Evolutionary conservation across 805 yeast species (phyloP).

Genomic region (Saturnispora galanensis): DNA sequence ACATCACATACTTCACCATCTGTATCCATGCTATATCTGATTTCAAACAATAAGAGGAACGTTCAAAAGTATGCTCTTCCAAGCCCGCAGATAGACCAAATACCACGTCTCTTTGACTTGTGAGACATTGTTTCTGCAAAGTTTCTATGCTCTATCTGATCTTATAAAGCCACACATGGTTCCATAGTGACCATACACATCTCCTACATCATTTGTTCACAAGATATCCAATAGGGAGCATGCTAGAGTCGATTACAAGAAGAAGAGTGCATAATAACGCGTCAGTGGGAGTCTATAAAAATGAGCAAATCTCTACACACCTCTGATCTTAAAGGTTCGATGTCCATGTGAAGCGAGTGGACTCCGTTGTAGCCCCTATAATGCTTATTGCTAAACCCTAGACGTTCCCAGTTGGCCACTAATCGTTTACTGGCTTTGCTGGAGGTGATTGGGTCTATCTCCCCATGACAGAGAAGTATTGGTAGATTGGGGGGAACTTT

Average conservation of each 20-base stretch:
- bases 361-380: slow-evolving; percentile 23
- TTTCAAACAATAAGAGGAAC: no score
- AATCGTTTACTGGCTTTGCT: slow-evolving; percentile 37
- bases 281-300: slow-evolving; percentile 26
- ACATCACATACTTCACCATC: no score
- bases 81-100: no score
- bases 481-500: slow-evolving; percentile 33
- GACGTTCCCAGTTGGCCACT: slow-evolving; percentile 21
- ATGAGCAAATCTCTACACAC: slow-evolving; percentile 28
- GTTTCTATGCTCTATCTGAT: no score
- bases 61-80: no score
- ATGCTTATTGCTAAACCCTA: slow-evolving; percentile 22
- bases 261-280: not conserved
- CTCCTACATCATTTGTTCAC: no score
- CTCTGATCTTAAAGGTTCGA: slow-evolving; percentile 29
- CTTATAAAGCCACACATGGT: no score
- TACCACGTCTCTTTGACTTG: no score
- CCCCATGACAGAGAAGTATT: slow-evolving; percentile 52
- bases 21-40: no score
- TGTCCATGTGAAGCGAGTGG: slow-evolving; percentile 40
- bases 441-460: slow-evolving; percentile 52
- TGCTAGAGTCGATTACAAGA: slow-evolving; percentile 6
- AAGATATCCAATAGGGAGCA: not conserved
- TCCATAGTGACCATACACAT: no score
- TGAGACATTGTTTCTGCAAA: no score